Evolutionary conservation across 2,329 filamentous ascomycete genomes (phyloP).

Genomic region (Fusarium dlaminii): DNA sequence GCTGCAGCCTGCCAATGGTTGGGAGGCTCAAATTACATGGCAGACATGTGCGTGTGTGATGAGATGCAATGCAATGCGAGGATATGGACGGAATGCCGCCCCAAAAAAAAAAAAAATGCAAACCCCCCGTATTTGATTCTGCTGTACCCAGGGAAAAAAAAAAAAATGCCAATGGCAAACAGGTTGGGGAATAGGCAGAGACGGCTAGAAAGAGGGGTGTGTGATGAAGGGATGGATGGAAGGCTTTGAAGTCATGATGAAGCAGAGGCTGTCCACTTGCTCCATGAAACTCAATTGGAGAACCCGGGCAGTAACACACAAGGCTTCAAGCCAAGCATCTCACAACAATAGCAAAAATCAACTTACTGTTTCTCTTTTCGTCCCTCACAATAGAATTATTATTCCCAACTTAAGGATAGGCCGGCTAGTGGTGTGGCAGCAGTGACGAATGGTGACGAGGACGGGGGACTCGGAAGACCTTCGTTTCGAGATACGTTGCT

Average conservation of each 20-base stretch:
- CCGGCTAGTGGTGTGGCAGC: constrained; percentile 34
- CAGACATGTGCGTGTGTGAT: constrained; percentile 17
- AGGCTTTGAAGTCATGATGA: constrained; percentile 26
- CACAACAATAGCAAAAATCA: background rate
- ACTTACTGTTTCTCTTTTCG: constrained; percentile 18
- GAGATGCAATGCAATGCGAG: constrained; percentile 1
- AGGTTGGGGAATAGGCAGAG: constrained; percentile 23
- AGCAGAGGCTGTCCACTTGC: constrained; percentile 5
- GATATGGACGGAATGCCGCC: constrained; percentile 25
- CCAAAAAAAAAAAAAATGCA: constrained; percentile 5
- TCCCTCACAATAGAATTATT: constrained; percentile 22
- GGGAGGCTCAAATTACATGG: constrained; percentile 33
- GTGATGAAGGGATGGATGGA: constrained; percentile 25
- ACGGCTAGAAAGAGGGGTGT: constrained; percentile 25
- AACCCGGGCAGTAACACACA: background rate
- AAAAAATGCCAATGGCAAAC: constrained; percentile 31
- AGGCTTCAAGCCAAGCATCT: background rate
- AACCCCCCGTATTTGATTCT: constrained; percentile 23
- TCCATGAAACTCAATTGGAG: constrained; percentile 1
- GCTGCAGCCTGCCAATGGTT: constrained; percentile 25
- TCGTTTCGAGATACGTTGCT: constrained; percentile 30
- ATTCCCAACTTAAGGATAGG: constrained; percentile 18
- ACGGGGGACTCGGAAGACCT: constrained; percentile 8
- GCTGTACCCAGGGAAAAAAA: constrained; percentile 14
- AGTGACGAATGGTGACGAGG: constrained; percentile 39